phyloP scores from a whole-genome alignment of 1,284 basidiomycete genomes.

The Schizophyllum commune region DNA sequence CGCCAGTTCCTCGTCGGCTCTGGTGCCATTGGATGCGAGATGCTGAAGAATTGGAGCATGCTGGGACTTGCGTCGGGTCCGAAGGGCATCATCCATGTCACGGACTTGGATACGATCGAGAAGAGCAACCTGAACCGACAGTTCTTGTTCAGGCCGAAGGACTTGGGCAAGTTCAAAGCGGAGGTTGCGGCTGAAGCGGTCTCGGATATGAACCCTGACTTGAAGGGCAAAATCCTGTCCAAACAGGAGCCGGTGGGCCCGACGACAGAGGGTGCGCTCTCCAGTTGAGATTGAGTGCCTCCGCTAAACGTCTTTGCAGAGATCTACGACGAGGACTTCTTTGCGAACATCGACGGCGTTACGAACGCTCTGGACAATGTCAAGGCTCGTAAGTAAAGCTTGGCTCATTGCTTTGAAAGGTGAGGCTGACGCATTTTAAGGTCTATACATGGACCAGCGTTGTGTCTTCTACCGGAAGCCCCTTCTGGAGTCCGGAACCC shows the following conservation, averaged over 20 bases:
- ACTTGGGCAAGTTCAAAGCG: constrained; percentile 96
- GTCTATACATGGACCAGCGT: constrained; percentile 97
- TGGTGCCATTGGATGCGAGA: constrained; percentile 99
- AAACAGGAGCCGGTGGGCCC: constrained; percentile 94
- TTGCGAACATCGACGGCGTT: constrained; percentile 83
- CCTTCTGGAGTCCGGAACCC: constrained; percentile 93
- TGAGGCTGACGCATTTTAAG: constrained; percentile 27
- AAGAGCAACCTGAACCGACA: constrained; percentile 99
- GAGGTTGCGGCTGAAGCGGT: constrained; percentile 93
- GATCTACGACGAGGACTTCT: constrained; percentile 88
- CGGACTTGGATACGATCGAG: constrained; percentile 98
- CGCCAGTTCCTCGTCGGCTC: constrained; percentile 97
- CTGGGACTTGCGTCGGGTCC: constrained; percentile 89
- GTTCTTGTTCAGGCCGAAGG: constrained; percentile 97
- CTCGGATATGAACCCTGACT: constrained; percentile 92
- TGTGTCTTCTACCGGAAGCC: constrained; percentile 98
- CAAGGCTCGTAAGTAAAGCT: constrained; percentile 67
- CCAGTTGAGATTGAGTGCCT: background rate
- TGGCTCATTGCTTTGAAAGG: background rate
- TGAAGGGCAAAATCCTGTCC: constrained; percentile 82
- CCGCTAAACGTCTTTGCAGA: constrained; percentile 37
- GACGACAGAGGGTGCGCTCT: constrained; percentile 79
- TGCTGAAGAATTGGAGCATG: constrained; percentile 99
- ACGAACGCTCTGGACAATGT: constrained; percentile 99
- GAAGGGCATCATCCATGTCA: constrained; percentile 85